Evolutionary conservation across 257 asterid species (phyloP).

Genomic region (Forsythia viridissima): DNA sequence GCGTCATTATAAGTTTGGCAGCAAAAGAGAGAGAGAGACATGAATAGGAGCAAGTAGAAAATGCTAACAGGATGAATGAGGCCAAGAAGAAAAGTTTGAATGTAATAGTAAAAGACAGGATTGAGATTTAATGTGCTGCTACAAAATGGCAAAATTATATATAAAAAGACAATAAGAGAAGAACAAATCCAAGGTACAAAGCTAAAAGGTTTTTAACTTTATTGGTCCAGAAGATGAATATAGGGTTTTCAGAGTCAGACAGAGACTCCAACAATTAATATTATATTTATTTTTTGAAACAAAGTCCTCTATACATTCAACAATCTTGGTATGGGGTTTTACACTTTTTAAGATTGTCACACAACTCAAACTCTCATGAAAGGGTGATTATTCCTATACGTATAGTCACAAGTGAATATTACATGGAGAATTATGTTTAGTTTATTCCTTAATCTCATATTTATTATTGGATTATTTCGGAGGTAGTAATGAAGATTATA

Average conservation of each 20-base stretch:
- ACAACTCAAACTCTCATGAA: conserved; percentile 26
- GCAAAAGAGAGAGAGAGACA: background rate
- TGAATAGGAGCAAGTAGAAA: background rate
- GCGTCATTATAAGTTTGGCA: background rate
- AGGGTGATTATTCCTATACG: conserved; percentile 17
- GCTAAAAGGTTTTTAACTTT: conserved; percentile 27
- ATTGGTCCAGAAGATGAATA: conserved; percentile 33
- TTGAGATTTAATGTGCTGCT: conserved; percentile 26
- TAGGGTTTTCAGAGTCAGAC: background rate
- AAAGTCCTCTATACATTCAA: conserved; percentile 17
- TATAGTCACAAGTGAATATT: conserved; percentile 24
- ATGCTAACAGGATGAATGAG: background rate
- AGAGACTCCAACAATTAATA: background rate
- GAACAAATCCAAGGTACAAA: conserved; percentile 47
- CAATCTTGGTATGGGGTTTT: conserved; percentile 22
- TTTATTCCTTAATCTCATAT: background rate
- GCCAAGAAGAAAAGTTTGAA: conserved; percentile 34
- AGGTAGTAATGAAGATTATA: background rate
- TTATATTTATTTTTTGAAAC: background rate
- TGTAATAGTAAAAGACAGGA: conserved; percentile 29
- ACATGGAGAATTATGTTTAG: background rate
- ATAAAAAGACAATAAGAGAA: conserved; percentile 35
- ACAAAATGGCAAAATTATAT: conserved; percentile 20
- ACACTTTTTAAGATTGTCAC: background rate
- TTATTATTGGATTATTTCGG: background rate